Base-by-base conservation (phyloP, 371 early-diverging fungal species). In the Circinella umbellata region DNA sequence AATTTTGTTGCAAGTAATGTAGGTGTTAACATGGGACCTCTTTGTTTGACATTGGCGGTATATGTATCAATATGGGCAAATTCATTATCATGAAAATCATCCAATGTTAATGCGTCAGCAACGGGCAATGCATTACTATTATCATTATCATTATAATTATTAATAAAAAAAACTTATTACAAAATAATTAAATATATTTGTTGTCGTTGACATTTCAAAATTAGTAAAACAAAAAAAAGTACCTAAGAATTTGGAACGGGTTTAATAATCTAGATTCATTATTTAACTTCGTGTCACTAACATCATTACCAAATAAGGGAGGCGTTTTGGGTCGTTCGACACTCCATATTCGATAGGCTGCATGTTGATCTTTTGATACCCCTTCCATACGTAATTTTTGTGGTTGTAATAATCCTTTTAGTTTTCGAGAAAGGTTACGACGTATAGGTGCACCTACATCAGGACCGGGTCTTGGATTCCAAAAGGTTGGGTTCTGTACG, bases 1-100 rank as follows among this genome's bases (percentile, higher is more conserved):
- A 84, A 87, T 63, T 86, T 86, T 71, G 83, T 83, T 10, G 87
- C 81, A 11, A 89, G 65, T 5, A 86, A 53, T 49, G 76, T 71
- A 10, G 89, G 86, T 0, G 89, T 89, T 62, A 89, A 54, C 36
- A 81, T 70, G 1, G 79, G 80, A 4, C 87, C 85, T 15, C 83
- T 76, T 53, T 89, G 89, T 59, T 86, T 82, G 4, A 89, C 86
- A 63, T 83, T 85, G 38, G 84, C 75, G 6, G 87, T 87, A 47
- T 87, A 83, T 7, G 80, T 81, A 67, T 89, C 88, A 14, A 87
- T 77, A 60, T 86, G 87, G 4, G 37, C 66, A 73, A 87, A 86
- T 38, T 82, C 80, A 36, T 68, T 18, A 13, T 78, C 72, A n/a
- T 66, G 49, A 55, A 77, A 75, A 17, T 63, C 47, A n/a, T 64